Conservation (phyloP, 768 basidiomycete genomes). For the Pleurotus citrinopileatus region DNA sequence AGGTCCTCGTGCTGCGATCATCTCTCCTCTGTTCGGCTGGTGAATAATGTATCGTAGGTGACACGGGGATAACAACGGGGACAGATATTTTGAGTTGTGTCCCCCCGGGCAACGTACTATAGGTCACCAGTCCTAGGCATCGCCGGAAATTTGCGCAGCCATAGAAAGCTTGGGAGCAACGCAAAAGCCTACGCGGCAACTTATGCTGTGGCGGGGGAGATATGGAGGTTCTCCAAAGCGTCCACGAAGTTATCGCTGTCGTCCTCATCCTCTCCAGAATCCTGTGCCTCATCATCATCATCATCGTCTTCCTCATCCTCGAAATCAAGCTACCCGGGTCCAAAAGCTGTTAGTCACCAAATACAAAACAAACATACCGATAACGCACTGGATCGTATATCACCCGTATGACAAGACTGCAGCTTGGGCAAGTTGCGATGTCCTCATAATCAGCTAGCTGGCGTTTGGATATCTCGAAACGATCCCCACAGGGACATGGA, state of each 20-base stretch:
- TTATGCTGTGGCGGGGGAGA: slow-evolving; percentile 53
- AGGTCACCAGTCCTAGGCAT: too few species aligned
- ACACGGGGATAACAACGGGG: too few species aligned
- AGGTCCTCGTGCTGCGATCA: too few species aligned
- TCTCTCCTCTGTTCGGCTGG: too few species aligned
- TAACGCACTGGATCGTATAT: slow-evolving; percentile 91
- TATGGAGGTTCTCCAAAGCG: slow-evolving; percentile 8
- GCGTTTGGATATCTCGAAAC: slow-evolving; percentile 88
- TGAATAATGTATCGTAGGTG: slow-evolving; percentile 40
- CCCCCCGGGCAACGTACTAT: too few species aligned
- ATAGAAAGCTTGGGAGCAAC: too few species aligned
- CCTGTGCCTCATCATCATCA: slow-evolving; percentile 47
- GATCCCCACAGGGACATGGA: slow-evolving; percentile 96
- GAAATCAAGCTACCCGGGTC: slow-evolving; percentile 1
- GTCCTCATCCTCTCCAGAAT: slow-evolving; percentile 32
- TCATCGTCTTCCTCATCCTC: slow-evolving; percentile 22
- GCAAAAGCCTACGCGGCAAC: slow-evolving; percentile 53
- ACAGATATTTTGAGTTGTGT: too few species aligned
- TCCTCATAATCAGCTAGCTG: slow-evolving; percentile 91
- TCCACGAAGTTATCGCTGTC: slow-evolving; percentile 61
- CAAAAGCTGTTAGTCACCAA: neutral
- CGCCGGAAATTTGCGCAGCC: too few species aligned
- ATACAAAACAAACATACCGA: neutral
- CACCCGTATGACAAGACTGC: slow-evolving; percentile 88
- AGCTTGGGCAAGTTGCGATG: slow-evolving; percentile 94